Percentiles rank a stretch among this genome's conserved stretches.
These are phyloP conservation scores for Penicillium sp. DNA, from an alignment of 2,329 filamentous ascomycete species.

Conservation along the genomic window DNA sequence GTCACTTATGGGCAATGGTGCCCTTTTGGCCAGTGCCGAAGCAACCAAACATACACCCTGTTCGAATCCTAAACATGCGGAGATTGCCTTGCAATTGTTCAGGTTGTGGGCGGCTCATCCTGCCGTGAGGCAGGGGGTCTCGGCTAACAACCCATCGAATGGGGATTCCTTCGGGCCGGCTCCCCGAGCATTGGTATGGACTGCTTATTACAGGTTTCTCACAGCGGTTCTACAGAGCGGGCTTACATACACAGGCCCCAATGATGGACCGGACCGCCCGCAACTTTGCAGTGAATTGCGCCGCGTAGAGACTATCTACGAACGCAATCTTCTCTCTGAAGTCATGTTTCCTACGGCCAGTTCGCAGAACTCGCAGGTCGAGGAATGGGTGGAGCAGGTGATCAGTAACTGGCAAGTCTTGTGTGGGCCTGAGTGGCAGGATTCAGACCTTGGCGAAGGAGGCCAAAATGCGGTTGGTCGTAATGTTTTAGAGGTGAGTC, in stretches of 20 bases:
- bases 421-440: constrained; percentile 69
- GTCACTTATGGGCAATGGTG: constrained; percentile 64
- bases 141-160: constrained; percentile 12
- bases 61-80: constrained; percentile 23
- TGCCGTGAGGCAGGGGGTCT: constrained; percentile 25
- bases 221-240: constrained; percentile 62
- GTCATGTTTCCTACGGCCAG: constrained; percentile 77
- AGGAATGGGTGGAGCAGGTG: constrained; percentile 69
- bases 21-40: constrained; percentile 56
- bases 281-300: constrained; percentile 70
- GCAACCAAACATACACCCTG: constrained; percentile 21
- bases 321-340: constrained; percentile 66
- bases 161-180: constrained; percentile 17
- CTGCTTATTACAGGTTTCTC: constrained; percentile 70
- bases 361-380: constrained; percentile 67
- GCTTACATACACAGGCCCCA: constrained; percentile 30
- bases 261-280: constrained; percentile 41
- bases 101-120: constrained; percentile 39
- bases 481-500: constrained; percentile 59
- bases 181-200: constrained; percentile 57
- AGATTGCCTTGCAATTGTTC: constrained; percentile 42
- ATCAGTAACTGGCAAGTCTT: constrained; percentile 78
- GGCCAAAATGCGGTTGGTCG: constrained; percentile 67
- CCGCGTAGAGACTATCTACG: constrained; percentile 68
- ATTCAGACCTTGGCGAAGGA: constrained; percentile 70